A percentile compares a stretch with the other conserved stretches of the same genome.
These are phyloP conservation scores for Platanthera guangdongensis DNA, from an alignment of 106 monocot species.

Conservation along the genomic window DNA sequence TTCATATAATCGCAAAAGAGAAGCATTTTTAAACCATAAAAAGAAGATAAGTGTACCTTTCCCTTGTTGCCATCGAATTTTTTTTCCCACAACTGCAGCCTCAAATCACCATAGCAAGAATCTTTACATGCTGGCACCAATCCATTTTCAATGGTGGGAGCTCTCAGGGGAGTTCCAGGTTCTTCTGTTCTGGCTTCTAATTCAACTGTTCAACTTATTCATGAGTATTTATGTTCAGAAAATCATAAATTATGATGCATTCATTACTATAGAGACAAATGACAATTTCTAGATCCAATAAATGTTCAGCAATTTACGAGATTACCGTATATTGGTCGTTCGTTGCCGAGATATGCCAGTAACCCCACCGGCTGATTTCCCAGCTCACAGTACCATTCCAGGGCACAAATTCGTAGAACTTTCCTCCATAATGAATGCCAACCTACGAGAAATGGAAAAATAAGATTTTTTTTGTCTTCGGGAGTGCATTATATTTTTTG, in stretches of 20 bases:
- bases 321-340: conserved; percentile 63
- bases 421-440: conserved; percentile 76
- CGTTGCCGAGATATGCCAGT: conserved; percentile 68
- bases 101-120: conserved; percentile 76
- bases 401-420: conserved; percentile 95
- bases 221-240: background rate
- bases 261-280: background rate
- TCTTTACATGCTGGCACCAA: conserved; percentile 81
- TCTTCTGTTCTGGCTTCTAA: conserved; percentile 67
- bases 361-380: conserved; percentile 80
- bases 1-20: background rate
- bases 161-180: conserved; percentile 79
- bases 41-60: conserved; percentile 40
- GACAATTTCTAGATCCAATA: background rate
- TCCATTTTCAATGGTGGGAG: conserved; percentile 84
- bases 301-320: background rate
- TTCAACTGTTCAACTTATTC: conserved; percentile 34
- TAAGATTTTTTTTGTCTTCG: background rate
- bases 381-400: conserved; percentile 78
- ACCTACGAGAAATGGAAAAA: conserved; percentile 32
- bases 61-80: conserved; percentile 70
- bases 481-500: background rate
- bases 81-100: conserved; percentile 74
- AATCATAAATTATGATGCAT: background rate
- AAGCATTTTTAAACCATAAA: background rate